phyloP scores from a whole-genome alignment of 768 basidiomycete species.

The Lyophyllum decastes region DNA sequence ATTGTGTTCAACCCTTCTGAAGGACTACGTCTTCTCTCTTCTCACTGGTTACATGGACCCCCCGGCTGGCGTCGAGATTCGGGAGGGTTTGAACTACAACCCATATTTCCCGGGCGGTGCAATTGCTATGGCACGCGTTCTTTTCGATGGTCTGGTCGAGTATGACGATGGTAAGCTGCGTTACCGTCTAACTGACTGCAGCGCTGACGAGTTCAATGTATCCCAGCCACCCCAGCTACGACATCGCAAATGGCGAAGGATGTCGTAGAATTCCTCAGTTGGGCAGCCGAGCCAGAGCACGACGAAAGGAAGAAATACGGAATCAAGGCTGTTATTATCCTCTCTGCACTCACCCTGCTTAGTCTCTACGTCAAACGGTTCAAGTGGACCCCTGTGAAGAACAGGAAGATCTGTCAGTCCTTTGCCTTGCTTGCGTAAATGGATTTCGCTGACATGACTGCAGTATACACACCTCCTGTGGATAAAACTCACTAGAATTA shows the following conservation, averaged over 20 bases:
- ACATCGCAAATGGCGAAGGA: constrained; percentile 99
- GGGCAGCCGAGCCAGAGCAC: constrained; percentile 98
- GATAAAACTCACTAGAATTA: constrained; percentile 55
- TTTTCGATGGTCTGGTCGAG: constrained; percentile 96
- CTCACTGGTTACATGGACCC: constrained; percentile 97
- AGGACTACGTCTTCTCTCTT: constrained; percentile 98
- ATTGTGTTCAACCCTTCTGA: not conserved
- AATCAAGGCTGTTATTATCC: constrained; percentile 92
- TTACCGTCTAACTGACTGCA: not conserved
- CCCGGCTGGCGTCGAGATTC: constrained; percentile 91
- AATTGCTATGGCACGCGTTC: constrained; percentile 95
- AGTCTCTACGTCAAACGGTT: constrained; percentile 92
- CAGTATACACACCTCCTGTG: constrained; percentile 65
- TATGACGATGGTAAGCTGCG: constrained; percentile 81
- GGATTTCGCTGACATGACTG: not conserved
- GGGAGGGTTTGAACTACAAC: constrained; percentile 99
- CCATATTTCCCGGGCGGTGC: constrained; percentile 99
- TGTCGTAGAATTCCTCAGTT: constrained; percentile 91
- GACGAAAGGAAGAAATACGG: constrained; percentile 98
- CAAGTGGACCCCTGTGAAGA: constrained; percentile 93
- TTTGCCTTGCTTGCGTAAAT: not conserved
- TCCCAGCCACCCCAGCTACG: constrained; percentile 88
- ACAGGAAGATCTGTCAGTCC: constrained; percentile 83
- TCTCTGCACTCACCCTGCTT: constrained; percentile 80
- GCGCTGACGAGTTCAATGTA: not conserved